Conservation (phyloP, 495 filamentous ascomycete genomes). For the Xylaria acuta region DNA sequence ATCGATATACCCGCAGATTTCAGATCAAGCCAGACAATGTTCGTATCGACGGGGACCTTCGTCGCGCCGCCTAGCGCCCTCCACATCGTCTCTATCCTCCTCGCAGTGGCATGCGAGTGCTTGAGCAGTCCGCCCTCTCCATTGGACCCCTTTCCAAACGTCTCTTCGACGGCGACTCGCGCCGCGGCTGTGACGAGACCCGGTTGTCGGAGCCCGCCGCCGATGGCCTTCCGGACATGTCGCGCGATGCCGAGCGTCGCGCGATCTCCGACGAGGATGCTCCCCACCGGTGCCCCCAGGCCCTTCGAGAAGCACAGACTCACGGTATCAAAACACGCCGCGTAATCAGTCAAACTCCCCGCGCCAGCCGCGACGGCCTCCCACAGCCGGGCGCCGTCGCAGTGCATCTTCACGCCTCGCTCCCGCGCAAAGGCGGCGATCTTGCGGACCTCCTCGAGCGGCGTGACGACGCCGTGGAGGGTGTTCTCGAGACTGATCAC, state of each 20-base stretch:
- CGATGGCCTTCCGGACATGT: slow-evolving; percentile 84
- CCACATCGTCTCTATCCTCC: slow-evolving; percentile 69
- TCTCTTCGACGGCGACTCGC: slow-evolving; percentile 69
- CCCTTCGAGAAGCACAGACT: slow-evolving; percentile 89
- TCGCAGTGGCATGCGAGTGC: slow-evolving; percentile 51
- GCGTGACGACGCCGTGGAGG: slow-evolving; percentile 77
- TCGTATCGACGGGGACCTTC: slow-evolving; percentile 74
- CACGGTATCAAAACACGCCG: slow-evolving; percentile 77
- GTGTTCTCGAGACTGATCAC: slow-evolving; percentile 90
- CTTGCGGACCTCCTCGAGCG: slow-evolving; percentile 67
- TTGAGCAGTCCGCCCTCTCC: slow-evolving; percentile 69
- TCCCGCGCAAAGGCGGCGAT: slow-evolving; percentile 70
- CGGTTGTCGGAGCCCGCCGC: slow-evolving; percentile 81
- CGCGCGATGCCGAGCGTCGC: slow-evolving; percentile 73
- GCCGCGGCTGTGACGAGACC: slow-evolving; percentile 71
- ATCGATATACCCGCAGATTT: slow-evolving; percentile 53
- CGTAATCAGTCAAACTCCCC: slow-evolving; percentile 69
- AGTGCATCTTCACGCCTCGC: slow-evolving; percentile 62
- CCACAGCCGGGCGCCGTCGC: slow-evolving; percentile 88
- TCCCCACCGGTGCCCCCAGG: slow-evolving; percentile 86
- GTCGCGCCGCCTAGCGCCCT: slow-evolving; percentile 65
- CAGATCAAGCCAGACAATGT: slow-evolving; percentile 93
- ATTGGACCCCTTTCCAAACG: slow-evolving; percentile 67
- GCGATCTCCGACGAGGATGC: slow-evolving; percentile 72
- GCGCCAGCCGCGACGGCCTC: slow-evolving; percentile 69